Conservation (phyloP, 176 grass and related monocot genomes). For the Avena atlantica region DNA sequence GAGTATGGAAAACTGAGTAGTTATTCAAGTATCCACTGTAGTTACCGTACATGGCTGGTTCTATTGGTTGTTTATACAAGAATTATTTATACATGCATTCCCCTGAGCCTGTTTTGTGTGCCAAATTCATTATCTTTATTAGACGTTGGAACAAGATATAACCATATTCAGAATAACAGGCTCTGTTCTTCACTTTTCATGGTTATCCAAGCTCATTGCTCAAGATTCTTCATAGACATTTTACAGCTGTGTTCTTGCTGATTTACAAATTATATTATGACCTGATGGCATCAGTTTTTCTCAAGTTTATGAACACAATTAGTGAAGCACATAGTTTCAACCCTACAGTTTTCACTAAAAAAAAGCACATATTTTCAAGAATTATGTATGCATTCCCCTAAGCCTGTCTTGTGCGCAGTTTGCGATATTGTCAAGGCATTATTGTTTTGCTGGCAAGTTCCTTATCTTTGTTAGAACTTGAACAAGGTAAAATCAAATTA, state of each 20-base stretch:
- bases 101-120: not conserved
- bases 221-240: not conserved
- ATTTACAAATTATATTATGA: slow-evolving; percentile 7
- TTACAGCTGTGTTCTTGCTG: not conserved
- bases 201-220: not conserved
- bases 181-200: not conserved
- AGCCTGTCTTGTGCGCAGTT: no score
- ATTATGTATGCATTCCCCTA: no score
- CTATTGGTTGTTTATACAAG: no score
- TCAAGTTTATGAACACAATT: not conserved
- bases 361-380: not conserved
- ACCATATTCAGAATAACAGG: no score
- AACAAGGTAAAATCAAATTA: not conserved
- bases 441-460: no score
- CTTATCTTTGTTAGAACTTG: no score
- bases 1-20: not conserved
- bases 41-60: not conserved
- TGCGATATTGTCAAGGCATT: no score
- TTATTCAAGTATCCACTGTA: not conserved
- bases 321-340: not conserved
- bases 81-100: not conserved
- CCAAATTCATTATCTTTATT: not conserved
- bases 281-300: not conserved
- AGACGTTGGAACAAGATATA: not conserved
- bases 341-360: no score